Evolutionary conservation across 2,329 filamentous ascomycete species (phyloP).

Genomic region (Xylariaceae sp.): DNA sequence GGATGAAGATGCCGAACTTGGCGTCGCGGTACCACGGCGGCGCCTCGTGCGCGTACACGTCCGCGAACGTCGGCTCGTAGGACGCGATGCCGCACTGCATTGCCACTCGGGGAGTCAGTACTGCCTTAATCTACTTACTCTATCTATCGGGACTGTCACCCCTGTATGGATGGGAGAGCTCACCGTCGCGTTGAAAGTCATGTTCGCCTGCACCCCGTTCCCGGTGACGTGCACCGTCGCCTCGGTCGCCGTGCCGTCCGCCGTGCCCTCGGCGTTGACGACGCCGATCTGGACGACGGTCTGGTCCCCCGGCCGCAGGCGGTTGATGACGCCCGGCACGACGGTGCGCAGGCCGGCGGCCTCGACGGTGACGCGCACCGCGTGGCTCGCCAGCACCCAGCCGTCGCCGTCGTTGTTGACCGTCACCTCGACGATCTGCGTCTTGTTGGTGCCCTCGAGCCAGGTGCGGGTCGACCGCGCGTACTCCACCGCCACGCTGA

Average conservation of each 20-base stretch:
- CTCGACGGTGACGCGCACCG: background rate
- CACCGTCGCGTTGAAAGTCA: background rate
- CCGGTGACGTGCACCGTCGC: too few relatives aligned
- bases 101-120: too few relatives aligned
- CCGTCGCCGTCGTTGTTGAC: background rate
- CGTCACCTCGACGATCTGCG: background rate
- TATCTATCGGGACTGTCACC: too few relatives aligned
- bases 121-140: too few relatives aligned
- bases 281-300: background rate
- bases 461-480: conserved; percentile 24
- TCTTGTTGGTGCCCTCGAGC: background rate
- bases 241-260: too few relatives aligned
- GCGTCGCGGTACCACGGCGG: conserved; percentile 43
- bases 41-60: too few relatives aligned
- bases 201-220: background rate
- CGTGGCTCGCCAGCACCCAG: background rate
- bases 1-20: conserved; percentile 55
- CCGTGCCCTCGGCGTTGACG: background rate
- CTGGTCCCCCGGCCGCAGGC: background rate
- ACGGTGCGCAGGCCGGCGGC: conserved; percentile 9
- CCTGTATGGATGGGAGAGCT: background rate
- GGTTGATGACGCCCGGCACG: background rate
- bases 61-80: too few relatives aligned
- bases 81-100: too few relatives aligned
- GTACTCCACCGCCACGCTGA: conserved; percentile 24